phyloP scores from a whole-genome alignment of 768 basidiomycete species.

The Leccinum sublutescens region DNA sequence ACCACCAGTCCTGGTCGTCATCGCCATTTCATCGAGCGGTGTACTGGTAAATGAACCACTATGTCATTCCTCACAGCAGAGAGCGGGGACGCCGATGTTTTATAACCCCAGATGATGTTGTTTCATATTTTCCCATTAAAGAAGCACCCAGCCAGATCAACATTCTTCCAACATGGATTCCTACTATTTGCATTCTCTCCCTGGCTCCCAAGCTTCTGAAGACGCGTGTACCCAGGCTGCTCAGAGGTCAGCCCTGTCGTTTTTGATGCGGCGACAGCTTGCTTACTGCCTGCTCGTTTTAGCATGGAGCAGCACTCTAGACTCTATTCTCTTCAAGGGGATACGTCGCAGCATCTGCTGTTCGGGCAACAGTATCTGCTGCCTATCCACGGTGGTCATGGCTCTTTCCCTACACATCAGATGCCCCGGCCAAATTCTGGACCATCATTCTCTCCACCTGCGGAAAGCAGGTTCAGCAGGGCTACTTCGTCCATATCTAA shows the following conservation, averaged over 20 bases:
- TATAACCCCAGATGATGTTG: constrained; percentile 18
- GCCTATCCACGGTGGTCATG: background rate
- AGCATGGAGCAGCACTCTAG: constrained; percentile 12
- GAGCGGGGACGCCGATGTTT: constrained; percentile 17
- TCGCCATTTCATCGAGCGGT: constrained; percentile 23
- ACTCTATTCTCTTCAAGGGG: background rate
- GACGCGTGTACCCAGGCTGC: background rate
- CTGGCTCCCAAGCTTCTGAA: constrained; percentile 2
- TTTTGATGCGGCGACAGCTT: constrained; percentile 4
- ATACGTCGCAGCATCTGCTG: background rate
- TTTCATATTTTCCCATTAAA: constrained; percentile 21
- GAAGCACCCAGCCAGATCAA: constrained; percentile 15
- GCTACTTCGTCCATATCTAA: constrained; percentile 2
- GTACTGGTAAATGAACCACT: constrained; percentile 19
- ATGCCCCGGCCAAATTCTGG: background rate
- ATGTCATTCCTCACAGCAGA: constrained; percentile 17
- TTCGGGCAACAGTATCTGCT: background rate
- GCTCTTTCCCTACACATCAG: constrained; percentile 1
- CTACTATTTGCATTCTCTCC: constrained; percentile 10
- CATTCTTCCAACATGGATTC: constrained; percentile 19
- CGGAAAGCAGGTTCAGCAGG: constrained; percentile 6
- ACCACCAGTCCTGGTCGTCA: constrained; percentile 23
- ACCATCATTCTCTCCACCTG: constrained; percentile 6
- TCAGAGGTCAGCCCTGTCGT: constrained; percentile 16
- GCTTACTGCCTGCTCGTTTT: constrained; percentile 9